Evolutionary conservation across 768 basidiomycete species (phyloP), one percentile per base, ranked within the genome.

Genomic region (Porphyrellus cyaneotinctus): DNA sequence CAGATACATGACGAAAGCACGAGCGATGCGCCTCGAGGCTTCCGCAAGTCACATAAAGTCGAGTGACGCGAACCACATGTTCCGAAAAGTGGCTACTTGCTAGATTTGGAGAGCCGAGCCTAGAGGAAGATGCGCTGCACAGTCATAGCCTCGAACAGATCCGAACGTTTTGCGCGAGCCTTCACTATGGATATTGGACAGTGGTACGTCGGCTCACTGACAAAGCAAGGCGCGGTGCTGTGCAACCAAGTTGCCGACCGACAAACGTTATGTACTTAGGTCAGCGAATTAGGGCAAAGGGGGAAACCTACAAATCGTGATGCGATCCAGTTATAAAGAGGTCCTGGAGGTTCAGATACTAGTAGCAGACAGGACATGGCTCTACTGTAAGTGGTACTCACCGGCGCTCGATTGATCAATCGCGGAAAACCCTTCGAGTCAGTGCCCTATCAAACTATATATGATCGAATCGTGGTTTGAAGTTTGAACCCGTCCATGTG

Each of bases 21-120:
- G 64, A 52, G 67, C 59, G 58, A 24, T 48, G 32, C n/a, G 59
- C 67, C 69, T 70, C 63, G 69, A 67, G 68, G 68, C 61, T 35
- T 63, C 67, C 63, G 48, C 62, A 37, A 66, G 59, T 38, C 56
- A 46, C 49, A 37, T 47, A 45, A 41, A 52, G 46, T 58, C 50
- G 20, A 8, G 38, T 30, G 53, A 53, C 49, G 55, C 28, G 57
- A 43, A 35, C 51, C 67, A 69, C 66, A 62, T 62, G 65, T 61
- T 54, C 31, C 26, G 26, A 28, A 28, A 17, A 32, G 33, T 35
- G 15, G 23, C 46, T 10, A n/a, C 33, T 48, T 13, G 23, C 38
- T 47, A 38, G 43, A 47, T 57, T 47, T 47, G 33, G 57, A 43
- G 24, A 49, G 31, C 42, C 51, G 56, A 61, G 22, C 53, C 48